These are phyloP conservation scores for Colletotrichum salicis DNA, from an alignment of 2,329 filamentous ascomycete species.

Conservation along the genomic window DNA sequence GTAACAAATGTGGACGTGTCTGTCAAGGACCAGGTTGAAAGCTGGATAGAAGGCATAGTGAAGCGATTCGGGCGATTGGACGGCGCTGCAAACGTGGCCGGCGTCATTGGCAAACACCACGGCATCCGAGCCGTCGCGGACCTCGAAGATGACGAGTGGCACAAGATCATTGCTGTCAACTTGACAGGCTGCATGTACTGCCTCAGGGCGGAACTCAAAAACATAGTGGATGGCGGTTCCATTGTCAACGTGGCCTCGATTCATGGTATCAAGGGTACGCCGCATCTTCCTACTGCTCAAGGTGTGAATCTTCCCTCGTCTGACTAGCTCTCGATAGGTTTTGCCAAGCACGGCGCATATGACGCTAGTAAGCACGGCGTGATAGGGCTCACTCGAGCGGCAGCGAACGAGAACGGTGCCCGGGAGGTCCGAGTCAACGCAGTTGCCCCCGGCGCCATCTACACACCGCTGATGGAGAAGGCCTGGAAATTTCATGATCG, in stretches of 20 bases:
- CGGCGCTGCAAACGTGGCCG: constrained; percentile 66
- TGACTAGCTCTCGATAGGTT: constrained; percentile 37
- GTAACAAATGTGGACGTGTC: constrained; percentile 59
- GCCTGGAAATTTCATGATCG: constrained; percentile 48
- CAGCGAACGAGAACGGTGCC: constrained; percentile 52
- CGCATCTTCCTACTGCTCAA: neutral
- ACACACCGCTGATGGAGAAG: constrained; percentile 59
- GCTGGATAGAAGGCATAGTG: constrained; percentile 60
- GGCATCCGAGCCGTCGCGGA: constrained; percentile 51
- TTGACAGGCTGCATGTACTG: constrained; percentile 64
- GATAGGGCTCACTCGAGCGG: constrained; percentile 48
- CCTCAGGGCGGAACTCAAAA: constrained; percentile 55
- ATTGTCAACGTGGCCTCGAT: constrained; percentile 69
- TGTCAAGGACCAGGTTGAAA: constrained; percentile 58
- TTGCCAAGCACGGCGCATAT: constrained; percentile 49
- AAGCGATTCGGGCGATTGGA: constrained; percentile 62
- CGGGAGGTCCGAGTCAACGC: constrained; percentile 58
- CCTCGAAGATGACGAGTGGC: constrained; percentile 58
- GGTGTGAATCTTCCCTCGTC: neutral
- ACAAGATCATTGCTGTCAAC: constrained; percentile 59
- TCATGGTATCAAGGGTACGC: constrained; percentile 53
- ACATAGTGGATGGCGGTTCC: constrained; percentile 61
- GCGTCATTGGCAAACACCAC: constrained; percentile 58
- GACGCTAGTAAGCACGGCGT: constrained; percentile 53
- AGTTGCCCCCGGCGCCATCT: constrained; percentile 58